These are phyloP conservation scores for Mycena maculata DNA, from an alignment of 768 basidiomycete genomes.

Conservation along the genomic window DNA sequence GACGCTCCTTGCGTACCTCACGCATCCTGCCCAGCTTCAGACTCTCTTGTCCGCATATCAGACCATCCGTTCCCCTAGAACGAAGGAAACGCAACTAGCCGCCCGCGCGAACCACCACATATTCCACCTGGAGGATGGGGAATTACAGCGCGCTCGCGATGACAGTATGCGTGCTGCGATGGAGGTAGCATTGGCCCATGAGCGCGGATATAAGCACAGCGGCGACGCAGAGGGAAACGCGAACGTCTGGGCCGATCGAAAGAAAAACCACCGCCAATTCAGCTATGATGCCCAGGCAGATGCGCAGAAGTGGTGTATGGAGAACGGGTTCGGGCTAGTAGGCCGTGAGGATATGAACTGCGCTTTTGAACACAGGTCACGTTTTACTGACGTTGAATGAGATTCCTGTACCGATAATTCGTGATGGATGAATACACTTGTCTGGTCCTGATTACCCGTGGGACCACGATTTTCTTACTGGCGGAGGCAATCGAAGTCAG, in stretches of 20 bases:
- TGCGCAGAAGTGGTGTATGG: slow-evolving; percentile 60
- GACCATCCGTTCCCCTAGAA: slow-evolving; percentile 60
- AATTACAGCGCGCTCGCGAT: slow-evolving; percentile 65
- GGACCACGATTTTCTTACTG: too few species aligned
- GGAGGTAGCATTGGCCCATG: slow-evolving; percentile 50
- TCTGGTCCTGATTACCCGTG: too few species aligned
- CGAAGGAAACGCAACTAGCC: slow-evolving; percentile 59
- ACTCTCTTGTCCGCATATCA: slow-evolving; percentile 65
- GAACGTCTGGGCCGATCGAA: slow-evolving; percentile 69
- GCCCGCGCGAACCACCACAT: slow-evolving; percentile 63
- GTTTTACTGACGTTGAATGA: too few species aligned
- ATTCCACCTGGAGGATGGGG: slow-evolving; percentile 71
- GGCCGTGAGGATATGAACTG: too few species aligned
- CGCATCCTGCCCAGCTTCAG: slow-evolving; percentile 53
- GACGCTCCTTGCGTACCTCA: slow-evolving; percentile 62
- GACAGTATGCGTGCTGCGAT: slow-evolving; percentile 62
- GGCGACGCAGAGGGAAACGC: slow-evolving; percentile 45
- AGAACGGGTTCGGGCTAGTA: slow-evolving; percentile 8
- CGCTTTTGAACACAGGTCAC: too few species aligned
- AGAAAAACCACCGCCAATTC: slow-evolving; percentile 59
- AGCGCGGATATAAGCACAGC: slow-evolving; percentile 24
- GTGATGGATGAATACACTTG: too few species aligned
- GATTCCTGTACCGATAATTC: too few species aligned
- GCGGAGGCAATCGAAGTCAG: too few species aligned
- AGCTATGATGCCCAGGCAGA: slow-evolving; percentile 66